Conservation (phyloP, 2,329 filamentous ascomycete species). For the Neocatenulostroma microsporum region DNA sequence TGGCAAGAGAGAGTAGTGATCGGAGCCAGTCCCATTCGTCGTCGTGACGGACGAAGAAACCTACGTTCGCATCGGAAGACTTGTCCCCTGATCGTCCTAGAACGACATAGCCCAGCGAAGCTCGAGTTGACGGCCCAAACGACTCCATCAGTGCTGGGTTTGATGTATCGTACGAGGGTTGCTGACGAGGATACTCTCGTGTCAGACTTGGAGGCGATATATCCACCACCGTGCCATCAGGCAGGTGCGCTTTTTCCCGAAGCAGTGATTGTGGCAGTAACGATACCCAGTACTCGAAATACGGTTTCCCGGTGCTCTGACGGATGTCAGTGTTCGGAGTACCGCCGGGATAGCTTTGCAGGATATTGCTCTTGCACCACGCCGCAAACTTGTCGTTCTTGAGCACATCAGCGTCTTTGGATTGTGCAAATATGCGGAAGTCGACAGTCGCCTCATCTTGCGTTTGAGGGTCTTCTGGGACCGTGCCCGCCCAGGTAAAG, state of each 20-base stretch:
- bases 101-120: slow-evolving; percentile 31
- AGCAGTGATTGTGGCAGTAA: slow-evolving; percentile 12
- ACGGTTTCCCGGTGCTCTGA: slow-evolving; percentile 11
- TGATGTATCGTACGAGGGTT: slow-evolving; percentile 17
- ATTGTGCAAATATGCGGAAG: slow-evolving; percentile 15
- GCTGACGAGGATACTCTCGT: slow-evolving; percentile 14
- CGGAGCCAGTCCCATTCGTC: slow-evolving; percentile 27
- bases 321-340: slow-evolving; percentile 11
- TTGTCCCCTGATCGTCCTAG: slow-evolving; percentile 28
- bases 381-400: slow-evolving; percentile 10
- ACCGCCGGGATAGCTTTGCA: slow-evolving; percentile 14
- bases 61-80: slow-evolving; percentile 25
- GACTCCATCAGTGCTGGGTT: slow-evolving; percentile 16
- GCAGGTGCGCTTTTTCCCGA: slow-evolving; percentile 5
- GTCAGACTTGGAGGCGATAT: not conserved
- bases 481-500: slow-evolving; percentile 13
- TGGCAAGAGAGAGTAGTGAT: slow-evolving; percentile 18
- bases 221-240: not conserved
- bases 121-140: slow-evolving; percentile 30
- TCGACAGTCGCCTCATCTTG: slow-evolving; percentile 17
- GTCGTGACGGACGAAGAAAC: slow-evolving; percentile 34
- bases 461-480: slow-evolving; percentile 11
- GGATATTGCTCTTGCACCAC: slow-evolving; percentile 14
- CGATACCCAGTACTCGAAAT: slow-evolving; percentile 13
- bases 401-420: slow-evolving; percentile 10